Base-by-base conservation (phyloP, 2,329 filamentous ascomycete genomes). In the Colletotrichum tofieldiae region DNA sequence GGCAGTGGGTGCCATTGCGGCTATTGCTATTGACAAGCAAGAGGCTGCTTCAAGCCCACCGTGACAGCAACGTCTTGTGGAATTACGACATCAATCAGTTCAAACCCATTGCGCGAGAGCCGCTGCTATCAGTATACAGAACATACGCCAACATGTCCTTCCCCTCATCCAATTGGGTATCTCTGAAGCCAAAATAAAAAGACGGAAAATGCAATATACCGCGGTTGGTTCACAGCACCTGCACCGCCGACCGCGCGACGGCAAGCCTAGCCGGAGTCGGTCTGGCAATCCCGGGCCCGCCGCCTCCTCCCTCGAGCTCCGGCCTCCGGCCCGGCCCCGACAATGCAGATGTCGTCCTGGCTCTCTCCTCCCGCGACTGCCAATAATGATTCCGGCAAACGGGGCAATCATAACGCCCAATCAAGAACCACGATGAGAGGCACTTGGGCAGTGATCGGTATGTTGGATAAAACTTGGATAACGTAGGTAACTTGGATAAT, bases 391-490 rank as follows among this genome's bases (percentile, higher is more conserved):
- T 75, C 26, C 84, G 75, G 67, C 84, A 85, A 1, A 85, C 75
- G 0, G 83, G 83, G 45, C 84, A 85, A 39, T 81, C 77, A 64
- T 80, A 79, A 4, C 82, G 77, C 26, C 78, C 77, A 37, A 79
- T 78, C 43, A 83, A 67, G 62, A 83, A 83, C 83, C 83, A 85
- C 0, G 78, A 79, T 2, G 78, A 80, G 32, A 85, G 76, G 32
- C 84, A 85, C 9, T 78, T n/a, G n/a, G n/a, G n/a, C n/a, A n/a
- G n/a, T n/a, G n/a, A n/a, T n/a, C n/a, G n/a, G n/a, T n/a, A n/a
- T n/a, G n/a, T n/a, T n/a, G n/a, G n/a, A n/a, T n/a, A n/a, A n/a
- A n/a, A n/a, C n/a, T n/a, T n/a, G n/a, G n/a, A n/a, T n/a, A n/a
- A n/a, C n/a, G n/a, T n/a, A n/a, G n/a, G n/a, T n/a, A n/a, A n/a